These are phyloP conservation scores for Entrophospora sp. DNA, from an alignment of 192 early-diverging fungal genomes.

Conservation along the genomic window DNA sequence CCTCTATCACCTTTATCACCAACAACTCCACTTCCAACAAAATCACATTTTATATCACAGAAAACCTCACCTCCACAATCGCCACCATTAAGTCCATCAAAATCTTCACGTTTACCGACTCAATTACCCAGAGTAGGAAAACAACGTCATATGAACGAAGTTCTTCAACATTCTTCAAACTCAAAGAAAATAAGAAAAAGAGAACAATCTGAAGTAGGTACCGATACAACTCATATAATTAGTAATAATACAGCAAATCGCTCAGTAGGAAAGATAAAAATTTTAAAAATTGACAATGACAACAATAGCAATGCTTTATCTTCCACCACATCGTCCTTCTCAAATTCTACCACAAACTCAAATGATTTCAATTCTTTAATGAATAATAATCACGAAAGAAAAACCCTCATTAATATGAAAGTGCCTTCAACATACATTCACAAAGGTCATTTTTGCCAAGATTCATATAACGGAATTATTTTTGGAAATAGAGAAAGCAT, in stretches of 20 bases:
- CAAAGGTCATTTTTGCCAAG: too few relatives aligned
- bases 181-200: slow-evolving; percentile 13
- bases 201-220: slow-evolving; percentile 13
- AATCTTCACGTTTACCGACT: neutral
- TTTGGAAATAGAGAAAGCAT: too few relatives aligned
- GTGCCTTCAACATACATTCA: too few relatives aligned
- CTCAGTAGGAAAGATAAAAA: neutral
- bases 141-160: neutral
- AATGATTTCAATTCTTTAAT: too few relatives aligned
- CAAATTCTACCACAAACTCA: too few relatives aligned
- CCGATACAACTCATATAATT: too few relatives aligned
- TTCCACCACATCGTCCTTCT: too few relatives aligned
- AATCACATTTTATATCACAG: too few relatives aligned
- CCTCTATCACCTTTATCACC: neutral
- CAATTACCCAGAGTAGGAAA: neutral
- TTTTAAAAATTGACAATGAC: neutral
- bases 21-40: neutral
- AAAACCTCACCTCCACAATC: slow-evolving; percentile 10
- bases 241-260: too few relatives aligned
- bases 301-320: neutral
- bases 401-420: too few relatives aligned
- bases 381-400: too few relatives aligned
- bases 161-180: neutral
- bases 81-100: slow-evolving; percentile 9
- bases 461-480: too few relatives aligned